Percentiles rank a stretch among this genome's conserved stretches.
Evolutionary conservation across 306 rosid genomes (phyloP).

Genomic region (Leucaena leucocephala): DNA sequence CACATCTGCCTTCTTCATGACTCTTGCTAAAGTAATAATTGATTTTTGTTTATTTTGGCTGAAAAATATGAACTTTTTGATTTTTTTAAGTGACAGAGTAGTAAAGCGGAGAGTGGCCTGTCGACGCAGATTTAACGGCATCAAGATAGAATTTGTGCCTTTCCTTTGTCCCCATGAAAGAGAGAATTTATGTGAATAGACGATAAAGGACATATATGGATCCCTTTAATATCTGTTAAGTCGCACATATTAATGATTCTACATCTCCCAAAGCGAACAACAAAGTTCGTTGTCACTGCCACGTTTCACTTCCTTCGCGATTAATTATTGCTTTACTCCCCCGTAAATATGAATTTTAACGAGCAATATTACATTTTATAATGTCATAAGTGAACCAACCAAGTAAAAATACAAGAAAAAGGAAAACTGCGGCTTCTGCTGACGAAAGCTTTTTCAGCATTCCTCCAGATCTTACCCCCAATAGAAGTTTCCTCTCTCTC

Average conservation of each 20-base stretch:
- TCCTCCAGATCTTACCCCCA: conserved; percentile 66
- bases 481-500: conserved; percentile 43
- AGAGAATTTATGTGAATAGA: not conserved
- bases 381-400: too few species aligned
- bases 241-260: not conserved
- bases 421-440: conserved; percentile 47
- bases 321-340: not conserved
- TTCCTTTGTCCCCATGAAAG: conserved; percentile 31
- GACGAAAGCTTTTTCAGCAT: conserved; percentile 59
- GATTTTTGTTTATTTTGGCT: not conserved
- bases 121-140: conserved; percentile 37
- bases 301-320: conserved; percentile 43
- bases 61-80: not conserved
- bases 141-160: conserved; percentile 51
- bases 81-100: not conserved
- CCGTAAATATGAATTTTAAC: not conserved
- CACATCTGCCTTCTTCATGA: not conserved
- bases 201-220: conserved; percentile 7
- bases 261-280: not conserved
- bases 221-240: not conserved
- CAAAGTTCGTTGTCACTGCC: conserved; percentile 20
- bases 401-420: conserved; percentile 2
- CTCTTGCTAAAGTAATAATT: not conserved
- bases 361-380: too few species aligned
- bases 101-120: not conserved